These are phyloP conservation scores for Fusarium staphyleae DNA, from an alignment of 2,329 filamentous ascomycete genomes.

Conservation along the genomic window DNA sequence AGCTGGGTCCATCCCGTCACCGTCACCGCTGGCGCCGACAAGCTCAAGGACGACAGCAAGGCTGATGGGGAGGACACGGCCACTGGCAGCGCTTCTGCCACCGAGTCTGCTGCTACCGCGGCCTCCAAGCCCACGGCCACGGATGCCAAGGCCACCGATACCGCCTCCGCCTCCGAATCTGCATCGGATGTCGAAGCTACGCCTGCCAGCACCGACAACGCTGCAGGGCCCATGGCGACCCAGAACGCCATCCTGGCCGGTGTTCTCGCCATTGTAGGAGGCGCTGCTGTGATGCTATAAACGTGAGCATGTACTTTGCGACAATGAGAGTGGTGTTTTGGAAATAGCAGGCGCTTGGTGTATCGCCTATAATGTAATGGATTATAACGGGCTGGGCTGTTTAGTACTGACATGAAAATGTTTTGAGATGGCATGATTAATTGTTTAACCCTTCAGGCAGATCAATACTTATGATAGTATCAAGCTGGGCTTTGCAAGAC, in stretches of 20 bases:
- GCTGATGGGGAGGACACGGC: slow-evolving; percentile 3
- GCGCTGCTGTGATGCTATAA: slow-evolving; percentile 46
- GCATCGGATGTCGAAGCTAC: slow-evolving; percentile 24
- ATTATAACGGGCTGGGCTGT: too few relatives aligned
- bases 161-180: slow-evolving; percentile 9
- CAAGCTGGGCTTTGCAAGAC: too few relatives aligned
- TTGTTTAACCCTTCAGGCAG: too few relatives aligned
- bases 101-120: slow-evolving; percentile 23
- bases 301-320: neutral
- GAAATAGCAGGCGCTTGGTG: neutral
- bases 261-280: slow-evolving; percentile 46
- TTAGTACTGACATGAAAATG: too few relatives aligned
- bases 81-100: slow-evolving; percentile 23
- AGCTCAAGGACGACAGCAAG: slow-evolving; percentile 16
- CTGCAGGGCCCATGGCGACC: slow-evolving; percentile 44
- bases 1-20: slow-evolving; percentile 42
- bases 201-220: slow-evolving; percentile 37
- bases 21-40: slow-evolving; percentile 49
- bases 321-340: neutral
- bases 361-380: neutral
- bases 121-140: slow-evolving; percentile 19
- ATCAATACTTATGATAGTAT: too few relatives aligned
- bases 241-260: slow-evolving; percentile 48
- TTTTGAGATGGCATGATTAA: too few relatives aligned
- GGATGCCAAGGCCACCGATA: slow-evolving; percentile 19